Base-by-base conservation (phyloP, 805 yeast species). In the Nakazawaea wickerhamii region DNA sequence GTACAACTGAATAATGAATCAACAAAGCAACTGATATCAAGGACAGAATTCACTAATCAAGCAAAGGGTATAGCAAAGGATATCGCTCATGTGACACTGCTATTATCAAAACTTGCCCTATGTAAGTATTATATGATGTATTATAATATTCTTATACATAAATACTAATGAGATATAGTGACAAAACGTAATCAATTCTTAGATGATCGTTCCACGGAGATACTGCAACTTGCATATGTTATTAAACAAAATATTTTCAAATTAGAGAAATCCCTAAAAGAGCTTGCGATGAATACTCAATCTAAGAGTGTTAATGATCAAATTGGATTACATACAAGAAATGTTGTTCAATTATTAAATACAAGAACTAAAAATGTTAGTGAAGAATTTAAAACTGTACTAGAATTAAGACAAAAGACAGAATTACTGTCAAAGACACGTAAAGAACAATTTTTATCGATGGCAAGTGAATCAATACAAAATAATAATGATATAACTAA, bases 121-220 rank as follows among this genome's bases (percentile, higher is more conserved):
- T 63, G 62, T 58, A 43, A 26, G 57, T 44, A 13, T 36, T 25
- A 10, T 25, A 4, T 4, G n/a, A 4, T 11, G 17, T 17, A 17
- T 18, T 11, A 5, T 18, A 15, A 19, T 21, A 32, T 13, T 37
- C 31, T 17, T 6, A 31, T 15, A 10, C 19, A 14, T 19, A 9
- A 3, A 10, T 31, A 31, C 32, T 23, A 39, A 39, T 28, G 9
- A 14, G 30, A 23, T 13, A 20, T 61, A 28, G 56, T 93, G 50
- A 97, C 99, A 3, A 88, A 84, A 60, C 71, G 89, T 52, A 90
- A 89, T 58, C 95, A 96, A 15, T 64, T 91, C 57, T 87, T 93
- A 51, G 96, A 90, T 56, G 99, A 93, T 62, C 81, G 84, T 51
- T 97, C 98, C 1, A 81, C 87, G 13, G 98, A 93, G 57, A 87